These are phyloP conservation scores for Chamaecrista fasciculata DNA, from an alignment of 306 rosid species.

Conservation along the genomic window DNA sequence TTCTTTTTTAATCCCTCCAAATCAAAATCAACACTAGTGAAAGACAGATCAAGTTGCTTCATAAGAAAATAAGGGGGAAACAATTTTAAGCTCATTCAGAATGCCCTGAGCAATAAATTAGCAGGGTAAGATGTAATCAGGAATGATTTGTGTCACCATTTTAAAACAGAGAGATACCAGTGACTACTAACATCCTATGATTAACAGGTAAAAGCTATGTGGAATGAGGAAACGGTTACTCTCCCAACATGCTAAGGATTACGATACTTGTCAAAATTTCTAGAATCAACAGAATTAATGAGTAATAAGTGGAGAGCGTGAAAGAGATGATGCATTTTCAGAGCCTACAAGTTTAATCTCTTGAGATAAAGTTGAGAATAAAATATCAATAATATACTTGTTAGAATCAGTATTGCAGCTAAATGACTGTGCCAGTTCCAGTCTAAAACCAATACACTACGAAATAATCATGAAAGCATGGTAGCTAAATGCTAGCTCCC, in stretches of 20 bases:
- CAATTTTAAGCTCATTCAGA: too few relatives aligned
- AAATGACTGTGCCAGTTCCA: background rate
- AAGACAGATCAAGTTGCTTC: too few relatives aligned
- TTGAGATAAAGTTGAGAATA: background rate
- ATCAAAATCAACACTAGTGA: too few relatives aligned
- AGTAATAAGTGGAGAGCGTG: background rate
- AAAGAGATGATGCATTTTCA: background rate
- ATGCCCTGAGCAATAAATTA: too few relatives aligned
- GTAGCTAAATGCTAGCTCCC: conserved; percentile 10
- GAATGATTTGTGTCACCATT: too few relatives aligned
- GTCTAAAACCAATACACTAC: background rate
- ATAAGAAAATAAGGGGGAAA: too few relatives aligned
- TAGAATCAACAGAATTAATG: background rate
- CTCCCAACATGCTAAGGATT: background rate
- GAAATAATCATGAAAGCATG: background rate
- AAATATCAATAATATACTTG: background rate
- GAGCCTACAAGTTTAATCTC: background rate
- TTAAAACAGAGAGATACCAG: too few relatives aligned
- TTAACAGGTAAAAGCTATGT: too few relatives aligned
- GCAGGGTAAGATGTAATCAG: too few relatives aligned
- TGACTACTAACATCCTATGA: too few relatives aligned
- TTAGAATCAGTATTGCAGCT: background rate
- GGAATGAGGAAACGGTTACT: background rate
- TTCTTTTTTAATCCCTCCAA: too few relatives aligned
- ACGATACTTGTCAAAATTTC: background rate